These are phyloP conservation scores for Phaseolus coccineus DNA, from an alignment of 331 rosid species.

Conservation along the genomic window DNA sequence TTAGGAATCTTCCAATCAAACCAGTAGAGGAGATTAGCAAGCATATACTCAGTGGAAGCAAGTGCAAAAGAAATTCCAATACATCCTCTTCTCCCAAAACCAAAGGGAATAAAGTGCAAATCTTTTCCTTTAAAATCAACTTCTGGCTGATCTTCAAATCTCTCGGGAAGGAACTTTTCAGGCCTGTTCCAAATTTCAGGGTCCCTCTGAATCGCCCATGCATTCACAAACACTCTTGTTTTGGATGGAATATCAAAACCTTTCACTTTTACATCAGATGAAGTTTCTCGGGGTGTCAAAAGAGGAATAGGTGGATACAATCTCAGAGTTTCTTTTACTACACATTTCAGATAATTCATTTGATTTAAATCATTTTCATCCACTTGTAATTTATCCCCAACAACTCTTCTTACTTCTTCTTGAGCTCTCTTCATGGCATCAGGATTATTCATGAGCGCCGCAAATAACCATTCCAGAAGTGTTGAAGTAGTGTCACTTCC, in stretches of 20 bases:
- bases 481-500: slow-evolving; percentile 37
- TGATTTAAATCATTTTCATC: slow-evolving; percentile 18
- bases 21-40: slow-evolving; percentile 48
- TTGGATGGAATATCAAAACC: slow-evolving; percentile 48
- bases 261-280: background rate
- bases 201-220: slow-evolving; percentile 40
- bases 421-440: slow-evolving; percentile 26
- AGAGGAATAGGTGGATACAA: slow-evolving; percentile 52
- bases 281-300: slow-evolving; percentile 29
- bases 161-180: slow-evolving; percentile 50
- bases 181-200: slow-evolving; percentile 51
- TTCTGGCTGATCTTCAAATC: slow-evolving; percentile 29
- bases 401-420: slow-evolving; percentile 20
- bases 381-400: background rate
- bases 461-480: slow-evolving; percentile 26
- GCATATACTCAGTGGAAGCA: slow-evolving; percentile 26
- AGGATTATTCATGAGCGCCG: slow-evolving; percentile 19
- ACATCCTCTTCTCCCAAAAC: slow-evolving; percentile 61
- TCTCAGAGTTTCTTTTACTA: slow-evolving; percentile 6
- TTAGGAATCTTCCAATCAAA: slow-evolving; percentile 38
- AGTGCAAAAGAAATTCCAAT: slow-evolving; percentile 52
- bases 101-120: slow-evolving; percentile 53
- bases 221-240: slow-evolving; percentile 37
- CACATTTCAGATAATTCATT: slow-evolving; percentile 35
- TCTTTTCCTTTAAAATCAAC: slow-evolving; percentile 49